Evolutionary conservation across 371 early-diverging fungal genomes (phyloP).

Genomic region (Mucor irregularis): DNA sequence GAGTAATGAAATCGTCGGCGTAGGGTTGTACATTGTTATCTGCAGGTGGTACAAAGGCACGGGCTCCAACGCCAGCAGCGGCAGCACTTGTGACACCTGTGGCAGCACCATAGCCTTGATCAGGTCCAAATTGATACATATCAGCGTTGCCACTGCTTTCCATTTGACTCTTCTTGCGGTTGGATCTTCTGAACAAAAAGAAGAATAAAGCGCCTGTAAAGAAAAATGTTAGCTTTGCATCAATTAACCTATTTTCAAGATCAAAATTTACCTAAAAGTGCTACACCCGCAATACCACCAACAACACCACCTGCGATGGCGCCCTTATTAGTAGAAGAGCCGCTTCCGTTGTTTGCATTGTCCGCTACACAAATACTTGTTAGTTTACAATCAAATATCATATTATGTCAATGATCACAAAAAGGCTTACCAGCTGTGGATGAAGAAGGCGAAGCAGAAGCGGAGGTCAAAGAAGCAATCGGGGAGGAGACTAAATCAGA

Average conservation of each 20-base stretch:
- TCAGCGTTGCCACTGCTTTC: background rate
- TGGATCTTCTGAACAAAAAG: constrained; percentile 5
- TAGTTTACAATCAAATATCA: background rate
- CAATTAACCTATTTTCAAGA: background rate
- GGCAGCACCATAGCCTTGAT: background rate
- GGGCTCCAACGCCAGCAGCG: background rate
- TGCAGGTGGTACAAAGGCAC: constrained; percentile 14
- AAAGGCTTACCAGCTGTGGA: too few species aligned
- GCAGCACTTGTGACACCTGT: background rate
- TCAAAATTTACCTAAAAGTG: constrained; percentile 5
- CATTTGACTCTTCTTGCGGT: constrained; percentile 1
- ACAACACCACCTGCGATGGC: constrained; percentile 16
- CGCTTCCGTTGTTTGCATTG: background rate
- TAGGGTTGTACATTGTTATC: background rate
- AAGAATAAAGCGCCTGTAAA: constrained; percentile 1
- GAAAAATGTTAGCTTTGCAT: background rate
- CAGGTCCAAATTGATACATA: constrained; percentile 3
- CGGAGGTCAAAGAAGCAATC: background rate
- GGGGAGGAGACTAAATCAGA: background rate
- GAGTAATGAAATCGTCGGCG: background rate
- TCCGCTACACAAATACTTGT: background rate
- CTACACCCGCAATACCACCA: constrained; percentile 12
- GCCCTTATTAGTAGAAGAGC: constrained; percentile 2
- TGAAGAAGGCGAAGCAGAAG: background rate
- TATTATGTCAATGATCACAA: too few species aligned